phyloP scores from a whole-genome alignment of 176 grass and related monocot species.

The Melocanna baccifera region DNA sequence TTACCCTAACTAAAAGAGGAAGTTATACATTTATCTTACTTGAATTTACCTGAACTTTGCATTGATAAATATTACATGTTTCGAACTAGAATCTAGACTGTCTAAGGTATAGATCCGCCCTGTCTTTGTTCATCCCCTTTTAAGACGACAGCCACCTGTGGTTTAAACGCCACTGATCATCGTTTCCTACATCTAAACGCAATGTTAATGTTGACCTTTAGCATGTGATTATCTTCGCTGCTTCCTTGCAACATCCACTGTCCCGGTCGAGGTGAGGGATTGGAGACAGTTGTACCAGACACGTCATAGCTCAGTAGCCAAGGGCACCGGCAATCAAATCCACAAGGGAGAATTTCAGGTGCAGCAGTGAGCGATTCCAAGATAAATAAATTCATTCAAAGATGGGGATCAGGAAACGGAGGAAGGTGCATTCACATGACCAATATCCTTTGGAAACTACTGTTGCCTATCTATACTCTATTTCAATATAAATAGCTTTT shows the following conservation, averaged over 20 bases:
- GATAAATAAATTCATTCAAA: neutral
- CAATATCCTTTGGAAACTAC: neutral
- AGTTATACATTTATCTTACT: too few relatives aligned
- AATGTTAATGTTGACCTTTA: neutral
- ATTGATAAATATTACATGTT: too few relatives aligned
- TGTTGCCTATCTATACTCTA: neutral
- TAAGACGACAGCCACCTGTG: neutral
- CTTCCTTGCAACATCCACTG: conserved; percentile 33
- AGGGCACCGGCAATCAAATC: neutral
- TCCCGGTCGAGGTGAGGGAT: neutral
- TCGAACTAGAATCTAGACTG: too few relatives aligned
- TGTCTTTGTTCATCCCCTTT: conserved; percentile 15
- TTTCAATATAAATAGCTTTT: neutral
- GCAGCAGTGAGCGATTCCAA: neutral
- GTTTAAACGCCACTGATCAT: neutral
- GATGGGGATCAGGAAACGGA: neutral
- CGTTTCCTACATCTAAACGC: neutral
- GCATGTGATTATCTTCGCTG: neutral
- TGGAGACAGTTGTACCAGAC: neutral
- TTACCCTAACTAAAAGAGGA: too few relatives aligned
- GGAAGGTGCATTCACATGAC: neutral
- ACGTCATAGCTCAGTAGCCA: neutral
- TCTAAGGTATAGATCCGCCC: too few relatives aligned
- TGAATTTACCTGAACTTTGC: too few relatives aligned
- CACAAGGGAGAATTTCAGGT: neutral